phyloP scores from a whole-genome alignment of 257 asterid species.

The Penstemon davidsonii region DNA sequence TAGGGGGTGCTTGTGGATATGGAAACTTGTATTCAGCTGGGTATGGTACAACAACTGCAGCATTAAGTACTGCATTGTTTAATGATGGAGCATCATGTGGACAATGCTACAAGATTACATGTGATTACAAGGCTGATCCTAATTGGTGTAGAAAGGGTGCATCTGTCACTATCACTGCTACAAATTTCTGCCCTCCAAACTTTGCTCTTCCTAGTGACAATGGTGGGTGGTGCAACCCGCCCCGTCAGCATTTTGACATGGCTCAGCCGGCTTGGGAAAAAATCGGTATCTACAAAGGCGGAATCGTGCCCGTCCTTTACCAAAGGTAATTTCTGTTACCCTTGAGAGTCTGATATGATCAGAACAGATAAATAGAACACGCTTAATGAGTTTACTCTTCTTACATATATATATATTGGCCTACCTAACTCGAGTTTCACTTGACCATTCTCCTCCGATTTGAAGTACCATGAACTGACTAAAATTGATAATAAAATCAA shows the following conservation, averaged over 20 bases:
- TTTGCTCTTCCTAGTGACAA: slow-evolving; percentile 54
- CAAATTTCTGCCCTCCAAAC: slow-evolving; percentile 68
- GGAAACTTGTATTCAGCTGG: slow-evolving; percentile 51
- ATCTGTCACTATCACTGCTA: slow-evolving; percentile 55
- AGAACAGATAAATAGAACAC: too few species aligned
- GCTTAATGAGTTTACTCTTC: too few species aligned
- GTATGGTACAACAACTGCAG: slow-evolving; percentile 53
- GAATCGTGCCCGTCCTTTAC: slow-evolving; percentile 60
- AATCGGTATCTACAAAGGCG: slow-evolving; percentile 57
- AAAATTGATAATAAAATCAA: too few species aligned
- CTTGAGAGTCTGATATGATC: too few species aligned
- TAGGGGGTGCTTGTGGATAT: slow-evolving; percentile 68
- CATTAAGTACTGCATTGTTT: slow-evolving; percentile 59
- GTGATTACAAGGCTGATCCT: slow-evolving; percentile 51
- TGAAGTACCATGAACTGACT: too few species aligned
- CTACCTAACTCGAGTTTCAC: too few species aligned
- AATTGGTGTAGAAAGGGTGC: slow-evolving; percentile 54
- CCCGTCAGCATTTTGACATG: slow-evolving; percentile 69
- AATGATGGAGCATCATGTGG: slow-evolving; percentile 63
- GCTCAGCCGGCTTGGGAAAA: slow-evolving; percentile 71
- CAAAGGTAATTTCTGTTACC: slow-evolving; percentile 40
- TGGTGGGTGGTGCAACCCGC: slow-evolving; percentile 79
- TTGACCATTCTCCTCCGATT: too few species aligned
- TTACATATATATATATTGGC: too few species aligned
- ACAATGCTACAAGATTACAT: slow-evolving; percentile 52